Conservation (phyloP, 495 filamentous ascomycete genomes). For the Clohesyomyces aquaticus region DNA sequence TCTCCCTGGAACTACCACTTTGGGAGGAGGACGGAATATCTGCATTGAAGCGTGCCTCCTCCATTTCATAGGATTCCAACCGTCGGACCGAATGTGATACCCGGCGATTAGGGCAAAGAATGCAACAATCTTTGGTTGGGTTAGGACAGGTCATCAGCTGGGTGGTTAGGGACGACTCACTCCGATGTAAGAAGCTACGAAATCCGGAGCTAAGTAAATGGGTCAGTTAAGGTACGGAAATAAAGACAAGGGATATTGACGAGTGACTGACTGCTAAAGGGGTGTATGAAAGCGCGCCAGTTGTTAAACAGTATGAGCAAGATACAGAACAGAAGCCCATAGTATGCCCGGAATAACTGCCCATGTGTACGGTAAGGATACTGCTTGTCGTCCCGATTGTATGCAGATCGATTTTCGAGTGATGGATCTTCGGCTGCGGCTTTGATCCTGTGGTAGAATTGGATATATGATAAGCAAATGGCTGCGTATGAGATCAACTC, state of each 20-base stretch:
- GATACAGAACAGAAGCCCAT: conserved; percentile 51
- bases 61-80: conserved; percentile 42
- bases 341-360: conserved; percentile 53
- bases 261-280: conserved; percentile 10
- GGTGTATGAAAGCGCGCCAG: conserved; percentile 48
- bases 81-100: conserved; percentile 44
- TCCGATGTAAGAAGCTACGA: conserved; percentile 55
- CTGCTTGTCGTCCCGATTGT: conserved; percentile 51
- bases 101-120: conserved; percentile 44
- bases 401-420: conserved; percentile 46
- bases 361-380: conserved; percentile 57
- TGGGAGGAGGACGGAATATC: conserved; percentile 34
- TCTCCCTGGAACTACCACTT: conserved; percentile 35
- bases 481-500: conserved; percentile 51
- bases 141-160: neutral
- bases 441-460: conserved; percentile 46
- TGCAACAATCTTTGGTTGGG: conserved; percentile 33
- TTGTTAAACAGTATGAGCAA: conserved; percentile 55
- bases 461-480: conserved; percentile 53
- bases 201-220: conserved; percentile 38
- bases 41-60: conserved; percentile 38
- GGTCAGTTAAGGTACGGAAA: neutral
- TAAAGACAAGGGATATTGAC: neutral
- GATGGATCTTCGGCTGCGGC: conserved; percentile 35
- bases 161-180: conserved; percentile 42